Conservation (phyloP, 2,329 filamentous ascomycete species). For the Colletotrichum sp. region DNA sequence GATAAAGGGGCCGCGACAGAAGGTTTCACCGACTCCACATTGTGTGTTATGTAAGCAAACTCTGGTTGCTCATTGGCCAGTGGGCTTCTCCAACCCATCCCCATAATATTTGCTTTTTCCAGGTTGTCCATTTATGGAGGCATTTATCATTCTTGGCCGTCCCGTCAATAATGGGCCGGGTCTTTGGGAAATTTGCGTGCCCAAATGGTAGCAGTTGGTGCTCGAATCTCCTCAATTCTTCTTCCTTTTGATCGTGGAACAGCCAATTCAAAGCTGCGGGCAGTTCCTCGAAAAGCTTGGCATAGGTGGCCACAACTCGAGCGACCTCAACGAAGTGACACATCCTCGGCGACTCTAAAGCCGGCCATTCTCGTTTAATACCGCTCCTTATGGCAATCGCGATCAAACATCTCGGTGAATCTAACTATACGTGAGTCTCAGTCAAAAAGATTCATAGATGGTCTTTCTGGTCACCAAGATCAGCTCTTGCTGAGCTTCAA, state of each 20-base stretch:
- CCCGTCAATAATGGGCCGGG: too few relatives aligned
- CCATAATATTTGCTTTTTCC: background rate
- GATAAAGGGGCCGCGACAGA: background rate
- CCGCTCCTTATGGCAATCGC: background rate
- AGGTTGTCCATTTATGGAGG: background rate
- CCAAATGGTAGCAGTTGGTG: background rate
- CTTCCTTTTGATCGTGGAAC: background rate
- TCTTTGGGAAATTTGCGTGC: accelerated
- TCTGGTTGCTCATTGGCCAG: accelerated
- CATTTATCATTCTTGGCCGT: background rate
- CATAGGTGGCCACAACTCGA: background rate
- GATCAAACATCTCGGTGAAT: accelerated
- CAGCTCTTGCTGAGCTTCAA: background rate
- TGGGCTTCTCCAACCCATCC: background rate
- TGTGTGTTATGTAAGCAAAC: accelerated
- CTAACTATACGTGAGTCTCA: background rate
- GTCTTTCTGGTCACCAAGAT: background rate
- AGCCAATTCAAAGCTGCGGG: background rate
- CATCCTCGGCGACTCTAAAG: background rate
- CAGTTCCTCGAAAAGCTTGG: background rate
- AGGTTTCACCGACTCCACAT: background rate
- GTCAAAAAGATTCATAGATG: background rate
- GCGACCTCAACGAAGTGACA: too few relatives aligned
- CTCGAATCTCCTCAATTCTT: too few relatives aligned
- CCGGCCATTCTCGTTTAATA: too few relatives aligned